These are phyloP conservation scores for Gloeostereum incarnatum DNA, from an alignment of 768 basidiomycete genomes.

Conservation along the genomic window DNA sequence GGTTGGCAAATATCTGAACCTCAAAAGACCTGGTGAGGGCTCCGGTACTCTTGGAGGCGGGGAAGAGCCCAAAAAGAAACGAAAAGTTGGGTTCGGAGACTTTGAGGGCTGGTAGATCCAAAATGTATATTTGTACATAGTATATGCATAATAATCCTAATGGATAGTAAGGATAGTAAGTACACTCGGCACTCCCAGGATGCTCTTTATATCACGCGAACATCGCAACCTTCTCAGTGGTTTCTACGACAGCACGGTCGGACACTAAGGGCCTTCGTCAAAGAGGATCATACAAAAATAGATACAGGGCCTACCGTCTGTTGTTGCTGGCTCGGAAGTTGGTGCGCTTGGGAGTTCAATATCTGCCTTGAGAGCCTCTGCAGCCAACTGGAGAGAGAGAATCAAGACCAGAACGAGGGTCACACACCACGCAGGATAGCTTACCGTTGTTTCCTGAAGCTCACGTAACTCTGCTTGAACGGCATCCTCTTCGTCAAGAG, in stretches of 20 bases:
- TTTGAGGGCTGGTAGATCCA: slow-evolving; percentile 69
- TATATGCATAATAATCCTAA: too few relatives aligned
- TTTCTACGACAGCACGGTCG: too few relatives aligned
- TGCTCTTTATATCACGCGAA: too few relatives aligned
- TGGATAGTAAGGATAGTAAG: too few relatives aligned
- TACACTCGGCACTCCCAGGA: too few relatives aligned
- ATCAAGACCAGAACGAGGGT: slow-evolving; percentile 3
- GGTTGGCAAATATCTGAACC: slow-evolving; percentile 74
- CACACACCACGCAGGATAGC: slow-evolving; percentile 13
- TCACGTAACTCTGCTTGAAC: slow-evolving; percentile 76
- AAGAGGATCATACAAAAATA: too few relatives aligned
- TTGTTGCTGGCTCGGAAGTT: neutral
- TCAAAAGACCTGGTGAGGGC: slow-evolving; percentile 34
- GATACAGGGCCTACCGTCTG: too few relatives aligned
- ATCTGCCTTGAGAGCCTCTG: slow-evolving; percentile 14
- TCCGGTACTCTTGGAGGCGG: slow-evolving; percentile 8
- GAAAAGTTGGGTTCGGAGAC: slow-evolving; percentile 84
- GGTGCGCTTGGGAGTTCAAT: slow-evolving; percentile 34
- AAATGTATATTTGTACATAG: too few relatives aligned
- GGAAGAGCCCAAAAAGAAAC: slow-evolving; percentile 67
- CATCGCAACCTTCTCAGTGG: too few relatives aligned
- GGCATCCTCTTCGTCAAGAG: slow-evolving; percentile 86
- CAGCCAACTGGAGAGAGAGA: slow-evolving; percentile 21
- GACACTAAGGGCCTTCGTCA: too few relatives aligned
- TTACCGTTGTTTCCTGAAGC: slow-evolving; percentile 56